Conservation (phyloP, 805 yeast species). For the Peterozyma xylosa region DNA sequence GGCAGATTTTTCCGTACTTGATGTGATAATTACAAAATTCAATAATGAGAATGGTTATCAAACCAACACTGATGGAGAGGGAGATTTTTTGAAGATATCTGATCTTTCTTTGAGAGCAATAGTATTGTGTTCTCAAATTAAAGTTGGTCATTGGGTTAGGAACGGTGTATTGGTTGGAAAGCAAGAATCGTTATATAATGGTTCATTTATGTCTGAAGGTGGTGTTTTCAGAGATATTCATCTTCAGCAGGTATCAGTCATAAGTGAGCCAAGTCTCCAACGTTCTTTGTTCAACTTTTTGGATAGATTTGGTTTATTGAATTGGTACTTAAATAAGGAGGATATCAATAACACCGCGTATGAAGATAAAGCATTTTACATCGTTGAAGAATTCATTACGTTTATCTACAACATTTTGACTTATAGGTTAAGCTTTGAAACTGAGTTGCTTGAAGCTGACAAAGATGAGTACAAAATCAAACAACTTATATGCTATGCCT, state of each 20-base stretch:
- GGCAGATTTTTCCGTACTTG: conserved; percentile 14
- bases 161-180: conserved; percentile 52
- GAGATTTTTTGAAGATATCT: conserved; percentile 38
- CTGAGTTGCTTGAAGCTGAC: conserved; percentile 17
- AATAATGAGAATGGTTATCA: conserved; percentile 8
- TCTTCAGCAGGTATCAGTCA: conserved; percentile 33
- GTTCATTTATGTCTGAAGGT: conserved; percentile 30
- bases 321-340: conserved; percentile 36
- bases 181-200: conserved; percentile 42
- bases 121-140: conserved; percentile 55
- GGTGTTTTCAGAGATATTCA: conserved; percentile 36
- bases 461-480: conserved; percentile 23
- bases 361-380: conserved; percentile 38
- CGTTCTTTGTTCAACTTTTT: conserved; percentile 29
- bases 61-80: conserved; percentile 5
- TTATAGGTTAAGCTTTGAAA: conserved; percentile 23
- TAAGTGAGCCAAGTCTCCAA: conserved; percentile 28
- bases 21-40: conserved; percentile 9
- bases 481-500: conserved; percentile 37
- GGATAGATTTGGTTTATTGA: conserved; percentile 50
- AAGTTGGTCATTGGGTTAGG: conserved; percentile 65
- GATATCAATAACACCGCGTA: conserved; percentile 28
- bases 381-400: conserved; percentile 33
- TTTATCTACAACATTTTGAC: conserved; percentile 38
- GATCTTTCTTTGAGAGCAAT: conserved; percentile 54